Conservation (phyloP, 2,329 filamentous ascomycete species). For the Alternaria sp. region DNA sequence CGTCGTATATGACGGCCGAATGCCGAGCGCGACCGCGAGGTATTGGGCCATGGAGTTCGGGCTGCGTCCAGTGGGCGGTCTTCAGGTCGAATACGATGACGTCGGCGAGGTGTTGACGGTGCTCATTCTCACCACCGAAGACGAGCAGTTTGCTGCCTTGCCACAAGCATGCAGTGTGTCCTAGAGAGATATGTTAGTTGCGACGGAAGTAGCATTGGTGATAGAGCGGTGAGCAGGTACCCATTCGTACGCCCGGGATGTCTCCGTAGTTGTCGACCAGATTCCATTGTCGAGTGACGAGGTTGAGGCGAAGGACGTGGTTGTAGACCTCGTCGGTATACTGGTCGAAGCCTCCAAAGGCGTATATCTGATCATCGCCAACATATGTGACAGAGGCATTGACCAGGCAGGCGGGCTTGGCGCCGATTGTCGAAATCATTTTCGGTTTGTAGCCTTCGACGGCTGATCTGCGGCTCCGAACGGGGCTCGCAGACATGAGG, state of each 20-base stretch:
- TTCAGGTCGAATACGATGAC: constrained; percentile 95
- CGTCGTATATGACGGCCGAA: constrained; percentile 91
- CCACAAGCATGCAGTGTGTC: constrained; percentile 93
- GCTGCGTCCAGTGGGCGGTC: constrained; percentile 94
- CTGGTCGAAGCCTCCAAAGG: constrained; percentile 97
- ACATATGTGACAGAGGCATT: constrained; percentile 99
- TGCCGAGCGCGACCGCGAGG: constrained; percentile 92
- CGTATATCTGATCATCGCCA: constrained; percentile 95
- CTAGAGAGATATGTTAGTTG: constrained; percentile 54
- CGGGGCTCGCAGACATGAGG: constrained; percentile 81
- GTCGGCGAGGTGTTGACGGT: constrained; percentile 92
- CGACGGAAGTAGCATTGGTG: not conserved
- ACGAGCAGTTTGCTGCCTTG: constrained; percentile 94
- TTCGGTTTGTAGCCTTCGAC: constrained; percentile 82
- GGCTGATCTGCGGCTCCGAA: constrained; percentile 56
- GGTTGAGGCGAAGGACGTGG: constrained; percentile 87
- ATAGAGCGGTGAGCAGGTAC: constrained; percentile 55
- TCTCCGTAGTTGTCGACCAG: constrained; percentile 98
- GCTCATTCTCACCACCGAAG: constrained; percentile 97
- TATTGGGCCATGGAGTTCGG: constrained; percentile 80
- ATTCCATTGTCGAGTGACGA: constrained; percentile 89
- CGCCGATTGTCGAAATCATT: constrained; percentile 67
- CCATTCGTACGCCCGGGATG: constrained; percentile 96
- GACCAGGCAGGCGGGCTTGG: constrained; percentile 88
- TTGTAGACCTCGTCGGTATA: constrained; percentile 99